These are phyloP conservation scores for Ustilago sp. DNA, from an alignment of 1,284 basidiomycete species.

Conservation along the genomic window DNA sequence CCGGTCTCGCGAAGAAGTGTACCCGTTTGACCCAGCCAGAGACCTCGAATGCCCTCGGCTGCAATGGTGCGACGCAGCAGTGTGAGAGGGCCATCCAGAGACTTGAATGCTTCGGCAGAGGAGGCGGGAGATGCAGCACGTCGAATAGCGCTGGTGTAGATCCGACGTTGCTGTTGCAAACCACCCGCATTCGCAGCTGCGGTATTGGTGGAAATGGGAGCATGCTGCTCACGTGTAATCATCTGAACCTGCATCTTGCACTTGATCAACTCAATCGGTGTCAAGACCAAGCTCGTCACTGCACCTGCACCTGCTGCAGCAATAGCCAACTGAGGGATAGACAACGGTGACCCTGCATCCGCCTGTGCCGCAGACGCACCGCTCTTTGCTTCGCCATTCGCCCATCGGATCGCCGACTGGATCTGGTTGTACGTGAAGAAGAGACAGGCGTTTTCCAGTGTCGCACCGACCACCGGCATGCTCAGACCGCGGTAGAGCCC, in stretches of 20 bases:
- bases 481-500: constrained; percentile 76
- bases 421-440: constrained; percentile 88
- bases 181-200: constrained; percentile 6
- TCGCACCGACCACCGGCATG: constrained; percentile 88
- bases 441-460: constrained; percentile 86
- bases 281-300: constrained; percentile 84
- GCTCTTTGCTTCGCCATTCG: constrained; percentile 41
- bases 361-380: constrained; percentile 65
- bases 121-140: constrained; percentile 4
- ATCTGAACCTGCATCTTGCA: constrained; percentile 97
- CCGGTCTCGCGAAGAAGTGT: constrained; percentile 85
- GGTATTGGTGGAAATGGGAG: constrained; percentile 29
- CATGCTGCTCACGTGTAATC: constrained; percentile 73
- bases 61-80: constrained; percentile 78
- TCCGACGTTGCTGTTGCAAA: constrained; percentile 29
- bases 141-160: constrained; percentile 31
- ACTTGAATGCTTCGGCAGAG: constrained; percentile 14
- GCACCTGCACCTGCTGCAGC: constrained; percentile 85
- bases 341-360: constrained; percentile 62
- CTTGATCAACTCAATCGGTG: constrained; percentile 90
- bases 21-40: constrained; percentile 89
- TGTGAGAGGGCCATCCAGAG: constrained; percentile 77
- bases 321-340: constrained; percentile 77
- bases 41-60: constrained; percentile 78
- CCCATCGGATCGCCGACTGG: constrained; percentile 76